Evolutionary conservation across 352 stramenopile species (phyloP).

Genomic region (Globisporangium barbulae): DNA sequence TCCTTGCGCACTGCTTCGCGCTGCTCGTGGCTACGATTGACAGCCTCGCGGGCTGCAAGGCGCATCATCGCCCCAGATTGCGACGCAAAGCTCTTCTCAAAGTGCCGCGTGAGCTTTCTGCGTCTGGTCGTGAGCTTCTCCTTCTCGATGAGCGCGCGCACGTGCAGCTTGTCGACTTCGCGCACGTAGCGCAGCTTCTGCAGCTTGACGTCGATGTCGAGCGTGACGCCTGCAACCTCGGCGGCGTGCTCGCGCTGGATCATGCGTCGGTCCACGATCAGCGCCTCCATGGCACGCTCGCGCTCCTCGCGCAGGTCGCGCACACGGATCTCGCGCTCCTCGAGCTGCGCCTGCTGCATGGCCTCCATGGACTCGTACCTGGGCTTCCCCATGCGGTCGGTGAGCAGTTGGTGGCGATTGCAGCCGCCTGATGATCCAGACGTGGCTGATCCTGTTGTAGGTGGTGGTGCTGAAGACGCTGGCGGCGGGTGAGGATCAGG

Average conservation of each 20-base stretch:
- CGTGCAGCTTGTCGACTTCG: slow-evolving; percentile 42
- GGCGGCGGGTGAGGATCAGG: no score
- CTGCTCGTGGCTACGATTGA: slow-evolving; percentile 31
- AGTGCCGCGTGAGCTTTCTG: slow-evolving; percentile 42
- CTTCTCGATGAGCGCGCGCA: slow-evolving; percentile 39
- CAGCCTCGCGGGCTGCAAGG: slow-evolving; percentile 36
- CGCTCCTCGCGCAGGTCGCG: slow-evolving; percentile 60
- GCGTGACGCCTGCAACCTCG: slow-evolving; percentile 48
- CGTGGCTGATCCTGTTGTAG: not conserved
- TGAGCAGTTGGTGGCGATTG: slow-evolving; percentile 56
- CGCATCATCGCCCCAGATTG: slow-evolving; percentile 71
- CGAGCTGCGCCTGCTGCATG: slow-evolving; percentile 35
- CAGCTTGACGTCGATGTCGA: slow-evolving; percentile 70
- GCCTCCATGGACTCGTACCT: slow-evolving; percentile 33
- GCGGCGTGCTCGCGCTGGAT: slow-evolving; percentile 56
- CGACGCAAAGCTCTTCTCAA: slow-evolving; percentile 49
- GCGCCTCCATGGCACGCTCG: slow-evolving; percentile 56
- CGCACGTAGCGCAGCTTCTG: slow-evolving; percentile 59
- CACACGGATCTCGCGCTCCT: slow-evolving; percentile 43
- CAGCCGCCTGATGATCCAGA: slow-evolving; percentile 15
- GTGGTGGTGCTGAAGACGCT: not conserved
- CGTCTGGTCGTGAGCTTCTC: slow-evolving; percentile 40
- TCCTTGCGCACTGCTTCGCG: slow-evolving; percentile 31
- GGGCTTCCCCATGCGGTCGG: slow-evolving; percentile 41
- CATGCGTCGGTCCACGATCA: slow-evolving; percentile 68